Conservation (phyloP, 805 yeast species). For the Ogataea nakhonphanomensis region DNA sequence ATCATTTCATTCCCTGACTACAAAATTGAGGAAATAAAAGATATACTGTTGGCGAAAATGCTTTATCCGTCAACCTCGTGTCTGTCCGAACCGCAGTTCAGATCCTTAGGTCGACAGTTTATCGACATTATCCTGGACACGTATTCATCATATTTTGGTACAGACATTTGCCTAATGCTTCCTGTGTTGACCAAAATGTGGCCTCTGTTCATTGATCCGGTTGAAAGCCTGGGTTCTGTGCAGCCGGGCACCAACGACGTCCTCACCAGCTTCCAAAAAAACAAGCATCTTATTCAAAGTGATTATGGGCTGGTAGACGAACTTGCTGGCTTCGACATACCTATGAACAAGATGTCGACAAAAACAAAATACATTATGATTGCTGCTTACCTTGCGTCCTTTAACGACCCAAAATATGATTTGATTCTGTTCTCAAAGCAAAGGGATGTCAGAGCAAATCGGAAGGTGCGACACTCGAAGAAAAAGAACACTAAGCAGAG, state of each 20-base stretch:
- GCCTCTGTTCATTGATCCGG: constrained; percentile 31
- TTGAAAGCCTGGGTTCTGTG: constrained; percentile 18
- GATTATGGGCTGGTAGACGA: constrained; percentile 25
- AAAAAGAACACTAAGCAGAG: constrained; percentile 30
- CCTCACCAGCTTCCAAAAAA: constrained; percentile 25
- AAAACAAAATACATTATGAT: constrained; percentile 69
- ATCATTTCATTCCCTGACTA: constrained; percentile 39
- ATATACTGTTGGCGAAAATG: constrained; percentile 31
- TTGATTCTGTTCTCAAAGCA: constrained; percentile 65
- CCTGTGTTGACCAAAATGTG: constrained; percentile 29
- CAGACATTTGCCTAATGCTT: constrained; percentile 37
- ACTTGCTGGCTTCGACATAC: constrained; percentile 12
- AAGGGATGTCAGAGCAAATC: constrained; percentile 42
- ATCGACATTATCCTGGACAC: constrained; percentile 44
- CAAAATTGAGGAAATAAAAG: constrained; percentile 33
- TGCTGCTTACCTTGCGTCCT: constrained; percentile 83
- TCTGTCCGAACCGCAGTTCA: constrained; percentile 14
- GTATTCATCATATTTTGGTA: constrained; percentile 43
- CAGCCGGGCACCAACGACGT: constrained; percentile 27
- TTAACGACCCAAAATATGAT: constrained; percentile 66
- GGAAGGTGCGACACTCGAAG: constrained; percentile 32
- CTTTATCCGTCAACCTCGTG: not conserved
- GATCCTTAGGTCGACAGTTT: constrained; percentile 32
- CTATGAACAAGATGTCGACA: constrained; percentile 44
- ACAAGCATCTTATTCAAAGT: constrained; percentile 23